Evolutionary conservation across 164 flowering plant genomes (phyloP), one percentile per base, ranked within the genome.

Genomic region (Vitis rupestris): DNA sequence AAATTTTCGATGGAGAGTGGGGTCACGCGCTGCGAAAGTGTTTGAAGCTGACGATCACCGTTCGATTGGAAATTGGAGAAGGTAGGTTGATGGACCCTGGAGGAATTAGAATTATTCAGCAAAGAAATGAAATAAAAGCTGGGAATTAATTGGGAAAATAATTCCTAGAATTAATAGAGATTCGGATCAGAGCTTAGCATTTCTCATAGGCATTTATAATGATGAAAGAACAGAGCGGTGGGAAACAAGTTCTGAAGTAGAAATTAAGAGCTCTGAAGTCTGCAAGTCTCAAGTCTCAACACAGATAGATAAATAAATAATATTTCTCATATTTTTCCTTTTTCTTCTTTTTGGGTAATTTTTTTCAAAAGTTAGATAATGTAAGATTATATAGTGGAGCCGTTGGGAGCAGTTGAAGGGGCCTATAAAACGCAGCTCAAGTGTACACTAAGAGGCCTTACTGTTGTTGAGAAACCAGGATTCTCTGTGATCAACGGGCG

Each of bases 401-500:
- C 44, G 44, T 37, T 6, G 44, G 44, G 44, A 37, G 44, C 44
- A 37, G 44, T 37, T 37, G 44, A 37, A 37, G 44, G 7, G 5
- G 44, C 3, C 44, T 37, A 37, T 37, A 37, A 37, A 37, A 37
- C 7, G 44, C 44, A 37, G 44, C 44, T 37, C 44, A 37, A 23
- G 72, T 60, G 55, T 60, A 17, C 68, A 53, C 48, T 31, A 13
- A 54, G 1, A 12, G n/a, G 23, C 60, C 11, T 58, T 72, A 63
- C 65, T 79, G 80, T 77, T 77, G 60, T 65, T 69, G 72, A 71
- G 75, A 76, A 72, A 70, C 53, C 53, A 63, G 59, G 62, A 70
- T 79, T 65, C 63, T 44, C 6, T 65, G 29, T 5, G 48, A 63
- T 51, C 53, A 65, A 56, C 23, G 19, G 23, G 30, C 8, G 27